These are phyloP conservation scores for Pythium sukuiense DNA, from an alignment of 352 stramenopile genomes.

Conservation along the genomic window DNA sequence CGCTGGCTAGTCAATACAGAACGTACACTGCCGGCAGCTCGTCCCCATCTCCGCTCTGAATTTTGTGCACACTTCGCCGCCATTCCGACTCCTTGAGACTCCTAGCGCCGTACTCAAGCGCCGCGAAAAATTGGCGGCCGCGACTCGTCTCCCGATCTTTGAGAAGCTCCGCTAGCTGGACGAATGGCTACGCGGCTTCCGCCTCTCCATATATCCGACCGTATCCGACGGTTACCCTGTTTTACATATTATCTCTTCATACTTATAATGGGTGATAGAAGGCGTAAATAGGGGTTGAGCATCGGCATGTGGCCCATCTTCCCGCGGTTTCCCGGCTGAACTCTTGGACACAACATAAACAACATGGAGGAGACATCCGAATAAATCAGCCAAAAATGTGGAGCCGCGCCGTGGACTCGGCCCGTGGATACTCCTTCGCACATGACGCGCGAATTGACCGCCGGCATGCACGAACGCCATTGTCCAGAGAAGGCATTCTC, in stretches of 20 bases:
- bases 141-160: slow-evolving; percentile 16
- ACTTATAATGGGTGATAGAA: background rate
- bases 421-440: background rate
- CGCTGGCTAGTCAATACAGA: background rate
- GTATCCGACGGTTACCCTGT: background rate
- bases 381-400: slow-evolving; percentile 7
- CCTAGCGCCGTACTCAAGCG: slow-evolving; percentile 8
- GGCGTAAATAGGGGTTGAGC: background rate
- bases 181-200: background rate
- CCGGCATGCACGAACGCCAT: background rate
- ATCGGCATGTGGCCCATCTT: background rate
- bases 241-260: background rate
- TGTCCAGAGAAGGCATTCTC: background rate
- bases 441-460: background rate
- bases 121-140: slow-evolving; percentile 8
- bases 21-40: background rate
- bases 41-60: slow-evolving; percentile 4
- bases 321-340: background rate
- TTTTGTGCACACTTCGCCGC: background rate
- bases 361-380: background rate
- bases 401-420: background rate
- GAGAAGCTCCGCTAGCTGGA: background rate
- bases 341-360: slow-evolving; percentile 6
- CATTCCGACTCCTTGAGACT: background rate
- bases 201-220: background rate